Conservation (phyloP, 108 stramenopile genomes). For the Cylindrotheca fusiformis region DNA sequence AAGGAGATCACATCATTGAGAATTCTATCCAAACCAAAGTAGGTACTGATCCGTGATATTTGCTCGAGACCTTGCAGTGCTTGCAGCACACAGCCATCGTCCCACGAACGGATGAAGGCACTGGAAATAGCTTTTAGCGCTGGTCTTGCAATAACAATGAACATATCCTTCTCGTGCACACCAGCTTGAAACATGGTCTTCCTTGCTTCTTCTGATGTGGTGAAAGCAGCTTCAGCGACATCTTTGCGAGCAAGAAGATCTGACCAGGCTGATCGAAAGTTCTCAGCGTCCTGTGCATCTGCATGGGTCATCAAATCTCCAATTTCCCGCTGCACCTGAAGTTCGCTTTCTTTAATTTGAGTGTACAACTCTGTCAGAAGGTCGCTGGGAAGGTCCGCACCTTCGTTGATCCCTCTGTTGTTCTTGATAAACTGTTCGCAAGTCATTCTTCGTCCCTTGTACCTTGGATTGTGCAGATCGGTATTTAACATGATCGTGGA, state of each 20-base stretch:
- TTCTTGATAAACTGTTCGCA: constrained; percentile 89
- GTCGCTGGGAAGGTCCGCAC: constrained; percentile 78
- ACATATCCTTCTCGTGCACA: constrained; percentile 93
- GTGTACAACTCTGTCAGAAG: constrained; percentile 83
- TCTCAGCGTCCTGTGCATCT: constrained; percentile 32
- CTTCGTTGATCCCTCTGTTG: constrained; percentile 91
- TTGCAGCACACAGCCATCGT: constrained; percentile 78
- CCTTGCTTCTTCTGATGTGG: constrained; percentile 52
- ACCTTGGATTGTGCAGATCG: constrained; percentile 88
- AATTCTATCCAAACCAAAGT: constrained; percentile 54
- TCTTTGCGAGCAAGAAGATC: constrained; percentile 51
- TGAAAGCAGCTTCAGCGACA: constrained; percentile 61
- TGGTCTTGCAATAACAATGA: constrained; percentile 62
- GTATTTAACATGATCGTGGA: constrained; percentile 94
- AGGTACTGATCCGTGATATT: constrained; percentile 56
- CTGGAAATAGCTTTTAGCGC: constrained; percentile 67
- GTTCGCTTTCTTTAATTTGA: constrained; percentile 72
- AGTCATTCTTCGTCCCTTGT: constrained; percentile 90
- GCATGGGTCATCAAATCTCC: constrained; percentile 41
- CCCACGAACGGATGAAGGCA: constrained; percentile 80
- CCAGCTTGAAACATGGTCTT: constrained; percentile 54
- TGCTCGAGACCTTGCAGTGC: constrained; percentile 74
- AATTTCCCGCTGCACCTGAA: constrained; percentile 67
- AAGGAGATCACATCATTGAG: constrained; percentile 69
- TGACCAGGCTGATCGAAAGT: constrained; percentile 53